Evolutionary conservation across 2,329 filamentous ascomycete genomes (phyloP).

Genomic region (Cladosporium sp.): DNA sequence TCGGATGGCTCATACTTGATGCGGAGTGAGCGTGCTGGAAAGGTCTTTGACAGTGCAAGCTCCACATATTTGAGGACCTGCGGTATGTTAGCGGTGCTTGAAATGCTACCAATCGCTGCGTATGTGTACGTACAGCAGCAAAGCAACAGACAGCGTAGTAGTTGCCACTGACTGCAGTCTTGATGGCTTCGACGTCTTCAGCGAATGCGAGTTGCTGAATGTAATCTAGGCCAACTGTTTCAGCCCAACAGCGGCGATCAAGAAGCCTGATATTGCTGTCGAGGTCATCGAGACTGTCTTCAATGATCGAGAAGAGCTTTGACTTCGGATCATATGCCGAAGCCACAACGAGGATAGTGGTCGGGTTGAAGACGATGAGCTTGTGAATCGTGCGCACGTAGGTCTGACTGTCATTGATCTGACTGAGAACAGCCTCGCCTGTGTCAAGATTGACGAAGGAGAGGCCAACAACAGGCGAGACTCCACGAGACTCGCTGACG

Average conservation of each 20-base stretch:
- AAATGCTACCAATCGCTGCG: neutral
- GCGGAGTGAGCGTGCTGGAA: slow-evolving; percentile 74
- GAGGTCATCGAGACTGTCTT: slow-evolving; percentile 64
- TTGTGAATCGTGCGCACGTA: slow-evolving; percentile 88
- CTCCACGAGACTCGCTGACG: slow-evolving; percentile 78
- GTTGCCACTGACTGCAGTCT: slow-evolving; percentile 73
- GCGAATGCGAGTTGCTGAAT: slow-evolving; percentile 74
- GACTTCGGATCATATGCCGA: slow-evolving; percentile 68
- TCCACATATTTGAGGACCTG: slow-evolving; percentile 81
- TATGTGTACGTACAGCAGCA: slow-evolving; percentile 62
- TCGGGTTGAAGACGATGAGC: slow-evolving; percentile 73
- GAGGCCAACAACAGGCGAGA: slow-evolving; percentile 77
- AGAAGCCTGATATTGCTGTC: slow-evolving; percentile 55
- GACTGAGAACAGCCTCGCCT: slow-evolving; percentile 77
- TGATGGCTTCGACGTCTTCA: slow-evolving; percentile 76
- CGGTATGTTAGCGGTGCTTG: slow-evolving; percentile 14
- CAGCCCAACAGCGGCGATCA: slow-evolving; percentile 80
- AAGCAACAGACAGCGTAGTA: slow-evolving; percentile 83
- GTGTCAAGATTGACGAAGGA: slow-evolving; percentile 84
- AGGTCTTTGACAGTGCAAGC: slow-evolving; percentile 61
- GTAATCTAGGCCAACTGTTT: slow-evolving; percentile 69
- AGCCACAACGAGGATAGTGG: slow-evolving; percentile 71
- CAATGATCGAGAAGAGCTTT: slow-evolving; percentile 68
- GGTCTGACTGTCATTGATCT: slow-evolving; percentile 89
- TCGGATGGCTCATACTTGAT: slow-evolving; percentile 85